phyloP scores from a whole-genome alignment of 139 green algal species.

The Auxenochlorella pyrenoidosa region DNA sequence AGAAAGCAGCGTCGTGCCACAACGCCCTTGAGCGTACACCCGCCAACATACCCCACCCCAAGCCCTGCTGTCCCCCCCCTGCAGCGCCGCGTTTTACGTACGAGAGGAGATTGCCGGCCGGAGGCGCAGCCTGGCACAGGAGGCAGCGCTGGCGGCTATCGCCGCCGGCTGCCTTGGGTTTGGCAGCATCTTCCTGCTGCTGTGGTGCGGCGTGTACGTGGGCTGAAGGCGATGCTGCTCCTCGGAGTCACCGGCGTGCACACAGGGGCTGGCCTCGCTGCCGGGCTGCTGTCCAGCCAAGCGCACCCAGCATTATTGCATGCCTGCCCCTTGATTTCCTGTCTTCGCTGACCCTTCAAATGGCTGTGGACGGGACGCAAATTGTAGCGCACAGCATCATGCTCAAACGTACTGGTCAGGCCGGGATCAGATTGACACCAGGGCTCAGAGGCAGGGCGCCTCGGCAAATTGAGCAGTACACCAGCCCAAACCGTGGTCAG shows the following conservation, averaged over 20 bases:
- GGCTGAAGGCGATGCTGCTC: background rate
- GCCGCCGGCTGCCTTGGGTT: constrained; percentile 9
- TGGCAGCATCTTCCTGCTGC: constrained; percentile 30
- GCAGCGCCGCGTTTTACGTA: background rate
- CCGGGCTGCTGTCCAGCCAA: background rate
- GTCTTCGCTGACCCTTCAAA: background rate
- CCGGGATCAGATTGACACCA: background rate
- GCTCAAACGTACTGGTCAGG: background rate
- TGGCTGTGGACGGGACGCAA: no score
- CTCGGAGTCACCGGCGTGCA: no score
- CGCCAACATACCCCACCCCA: background rate
- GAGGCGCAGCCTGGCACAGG: background rate
- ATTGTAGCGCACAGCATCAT: background rate
- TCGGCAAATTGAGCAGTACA: no score
- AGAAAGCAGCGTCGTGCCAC: no score
- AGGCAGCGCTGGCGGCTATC: background rate
- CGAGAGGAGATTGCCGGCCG: background rate
- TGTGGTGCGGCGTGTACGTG: constrained; percentile 31
- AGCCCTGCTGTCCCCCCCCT: background rate
- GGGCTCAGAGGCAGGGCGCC: no score
- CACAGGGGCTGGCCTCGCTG: background rate
- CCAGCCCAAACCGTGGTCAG: no score
- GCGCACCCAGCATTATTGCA: background rate
- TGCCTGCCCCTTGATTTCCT: background rate
- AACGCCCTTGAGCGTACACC: no score